These are phyloP conservation scores for Clonostachys rosea DNA, from an alignment of 2,329 filamentous ascomycete genomes.

Conservation along the genomic window DNA sequence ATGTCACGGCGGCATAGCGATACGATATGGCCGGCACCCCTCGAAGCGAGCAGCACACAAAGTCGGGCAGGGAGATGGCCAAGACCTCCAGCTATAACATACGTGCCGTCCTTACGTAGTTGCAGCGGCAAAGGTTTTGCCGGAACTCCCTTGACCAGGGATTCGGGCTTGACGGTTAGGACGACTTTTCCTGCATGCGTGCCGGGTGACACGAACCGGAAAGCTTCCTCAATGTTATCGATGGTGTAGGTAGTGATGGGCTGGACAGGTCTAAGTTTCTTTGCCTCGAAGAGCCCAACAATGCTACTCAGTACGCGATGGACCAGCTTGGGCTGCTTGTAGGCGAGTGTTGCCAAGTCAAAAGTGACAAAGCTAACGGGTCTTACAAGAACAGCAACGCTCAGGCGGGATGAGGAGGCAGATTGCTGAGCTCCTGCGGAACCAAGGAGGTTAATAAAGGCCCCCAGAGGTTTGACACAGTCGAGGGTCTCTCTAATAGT, in stretches of 20 bases:
- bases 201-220: slow-evolving; percentile 1
- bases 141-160: neutral
- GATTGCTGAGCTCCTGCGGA: no score
- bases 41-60: slow-evolving; percentile 3
- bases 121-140: neutral
- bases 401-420: slow-evolving; percentile 16
- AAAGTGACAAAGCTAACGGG: slow-evolving; percentile 41
- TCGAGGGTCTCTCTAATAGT: slow-evolving; percentile 33
- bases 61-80: slow-evolving; percentile 6
- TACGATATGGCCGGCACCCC: slow-evolving; percentile 6
- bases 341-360: slow-evolving; percentile 37
- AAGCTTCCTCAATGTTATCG: slow-evolving; percentile 4
- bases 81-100: slow-evolving; percentile 7
- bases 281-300: neutral
- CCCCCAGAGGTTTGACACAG: slow-evolving; percentile 35
- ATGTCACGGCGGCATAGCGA: slow-evolving; percentile 3
- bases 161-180: neutral
- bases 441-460: slow-evolving; percentile 34
- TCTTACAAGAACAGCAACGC: slow-evolving; percentile 41
- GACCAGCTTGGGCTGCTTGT: slow-evolving; percentile 28
- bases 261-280: neutral
- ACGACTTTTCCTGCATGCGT: slow-evolving; percentile 5
- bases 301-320: neutral
- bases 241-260: slow-evolving; percentile 2
- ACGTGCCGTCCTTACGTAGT: slow-evolving; percentile 2